Conservation (phyloP, 1,284 basidiomycete genomes). For the Naganishia cerealis region DNA sequence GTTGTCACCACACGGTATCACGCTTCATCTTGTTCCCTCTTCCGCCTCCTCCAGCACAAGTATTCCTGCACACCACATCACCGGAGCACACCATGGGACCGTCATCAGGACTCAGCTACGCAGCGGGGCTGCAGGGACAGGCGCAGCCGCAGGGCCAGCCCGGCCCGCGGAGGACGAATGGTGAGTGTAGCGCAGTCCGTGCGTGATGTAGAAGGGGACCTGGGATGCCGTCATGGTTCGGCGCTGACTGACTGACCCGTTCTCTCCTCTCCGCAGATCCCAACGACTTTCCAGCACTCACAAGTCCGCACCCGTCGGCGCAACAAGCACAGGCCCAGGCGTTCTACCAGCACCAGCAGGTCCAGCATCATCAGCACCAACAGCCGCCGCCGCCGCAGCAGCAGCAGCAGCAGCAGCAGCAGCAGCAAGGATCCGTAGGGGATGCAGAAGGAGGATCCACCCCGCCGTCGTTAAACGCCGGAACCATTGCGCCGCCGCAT, state of each 20-base stretch:
- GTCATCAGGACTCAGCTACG: conserved; percentile 9
- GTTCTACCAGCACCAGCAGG: conserved; percentile 36
- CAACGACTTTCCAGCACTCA: conserved; percentile 51
- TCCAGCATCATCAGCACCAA: conserved; percentile 41
- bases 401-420: background rate
- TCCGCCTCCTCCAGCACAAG: background rate
- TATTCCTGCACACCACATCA: background rate
- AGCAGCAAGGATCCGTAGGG: background rate
- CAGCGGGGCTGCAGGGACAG: conserved; percentile 14
- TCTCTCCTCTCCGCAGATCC: conserved; percentile 38
- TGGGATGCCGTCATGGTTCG: no score
- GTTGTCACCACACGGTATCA: no score
- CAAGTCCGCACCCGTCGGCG: conserved; percentile 8
- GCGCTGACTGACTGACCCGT: background rate
- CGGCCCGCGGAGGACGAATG: background rate
- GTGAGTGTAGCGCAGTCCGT: background rate
- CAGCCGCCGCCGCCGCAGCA: no score
- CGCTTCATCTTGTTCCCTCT: no score
- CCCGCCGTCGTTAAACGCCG: no score
- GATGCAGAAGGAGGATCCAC: background rate
- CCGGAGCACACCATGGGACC: background rate
- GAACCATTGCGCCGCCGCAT: no score
- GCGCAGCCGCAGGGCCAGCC: background rate
- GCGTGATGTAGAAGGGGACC: no score
- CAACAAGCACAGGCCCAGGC: conserved; percentile 28